phyloP scores from a whole-genome alignment of 345 rosid species.

The Sonneratia alba region DNA sequence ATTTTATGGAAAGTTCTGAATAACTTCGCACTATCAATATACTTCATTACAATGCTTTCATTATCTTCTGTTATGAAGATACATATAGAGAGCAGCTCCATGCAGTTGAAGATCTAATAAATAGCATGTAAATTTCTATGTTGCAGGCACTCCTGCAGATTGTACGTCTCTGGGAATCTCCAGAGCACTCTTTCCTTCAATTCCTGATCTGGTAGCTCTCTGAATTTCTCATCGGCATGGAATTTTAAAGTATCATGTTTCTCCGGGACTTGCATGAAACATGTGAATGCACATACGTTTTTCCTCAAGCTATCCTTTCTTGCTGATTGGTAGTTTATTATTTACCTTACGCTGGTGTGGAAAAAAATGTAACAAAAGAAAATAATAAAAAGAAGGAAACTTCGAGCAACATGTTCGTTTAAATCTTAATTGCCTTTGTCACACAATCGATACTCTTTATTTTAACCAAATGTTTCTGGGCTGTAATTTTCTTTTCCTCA shows the following conservation, averaged over 20 bases:
- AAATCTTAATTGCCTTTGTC: not conserved
- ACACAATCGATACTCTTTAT: not conserved
- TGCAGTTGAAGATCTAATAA: not conserved
- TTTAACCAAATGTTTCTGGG: not conserved
- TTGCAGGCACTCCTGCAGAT: constrained; percentile 90
- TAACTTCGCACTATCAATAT: not conserved
- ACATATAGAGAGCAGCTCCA: not conserved
- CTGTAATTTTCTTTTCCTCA: not conserved
- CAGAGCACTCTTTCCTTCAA: constrained; percentile 49
- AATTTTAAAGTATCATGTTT: not conserved
- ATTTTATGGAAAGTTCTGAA: not conserved
- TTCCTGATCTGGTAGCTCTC: constrained; percentile 70
- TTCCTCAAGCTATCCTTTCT: not conserved
- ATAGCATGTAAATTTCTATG: constrained; percentile 6
- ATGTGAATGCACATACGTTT: too few relatives aligned
- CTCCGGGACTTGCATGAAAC: not conserved
- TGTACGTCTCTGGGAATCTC: constrained; percentile 76
- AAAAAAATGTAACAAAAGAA: not conserved
- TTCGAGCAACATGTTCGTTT: not conserved
- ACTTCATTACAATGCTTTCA: not conserved
- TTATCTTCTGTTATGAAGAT: not conserved
- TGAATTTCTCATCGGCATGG: not conserved
- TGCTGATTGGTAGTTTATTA: not conserved
- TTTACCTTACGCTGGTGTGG: not conserved
- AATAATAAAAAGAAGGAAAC: not conserved